Evolutionary conservation across 352 stramenopile genomes (phyloP), one percentile per base, ranked within the genome.

Genomic region (Blastocystis sp.): DNA sequence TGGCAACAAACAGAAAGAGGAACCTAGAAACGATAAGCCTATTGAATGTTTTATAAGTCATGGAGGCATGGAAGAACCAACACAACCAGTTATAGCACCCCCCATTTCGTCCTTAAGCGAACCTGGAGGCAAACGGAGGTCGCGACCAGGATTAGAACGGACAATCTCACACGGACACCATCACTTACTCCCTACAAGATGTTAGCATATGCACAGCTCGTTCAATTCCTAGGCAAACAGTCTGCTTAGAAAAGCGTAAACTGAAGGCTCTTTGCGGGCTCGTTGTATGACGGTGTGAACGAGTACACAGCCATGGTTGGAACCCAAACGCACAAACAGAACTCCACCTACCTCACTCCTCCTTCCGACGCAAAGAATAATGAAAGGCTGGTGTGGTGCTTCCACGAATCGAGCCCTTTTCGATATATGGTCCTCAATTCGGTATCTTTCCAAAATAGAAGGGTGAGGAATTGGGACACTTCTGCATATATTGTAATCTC

Each of bases 21-120:
- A 31, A 39, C 39, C 50, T 85, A 85, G 10, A 85, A 85, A 24
- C 21, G 16, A 85, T 85, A 59, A 85, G 74, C 45, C 67, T 85
- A 85, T 85, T 24, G 60, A 67, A 85, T 85, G 74, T 33, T 50
- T 85, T 85, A 85, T 85, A 85, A 67, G 33, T 85, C 74, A 41
- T 69, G 74, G 45, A 26, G 66, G 51, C 41, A 55, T 55, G 55
- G 21, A 35, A 69, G 3, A 21, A 33, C 31, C 50, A 26, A 37
- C 74, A 69, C 50, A 85, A 85, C 60, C 50, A 85, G 74, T 85
- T 85, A 85, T 85, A 45, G 45, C 74, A 85, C 41, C 41, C 60
- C 61, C 74, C 0, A 62, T 85, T 50, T 85, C 45, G 74, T 85
- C 74, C 74, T 45, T 50, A 67, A 85, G 74, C 74, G 74, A 85